phyloP scores from a whole-genome alignment of 306 rosid genomes.

The Cucurbita ficifolia region DNA sequence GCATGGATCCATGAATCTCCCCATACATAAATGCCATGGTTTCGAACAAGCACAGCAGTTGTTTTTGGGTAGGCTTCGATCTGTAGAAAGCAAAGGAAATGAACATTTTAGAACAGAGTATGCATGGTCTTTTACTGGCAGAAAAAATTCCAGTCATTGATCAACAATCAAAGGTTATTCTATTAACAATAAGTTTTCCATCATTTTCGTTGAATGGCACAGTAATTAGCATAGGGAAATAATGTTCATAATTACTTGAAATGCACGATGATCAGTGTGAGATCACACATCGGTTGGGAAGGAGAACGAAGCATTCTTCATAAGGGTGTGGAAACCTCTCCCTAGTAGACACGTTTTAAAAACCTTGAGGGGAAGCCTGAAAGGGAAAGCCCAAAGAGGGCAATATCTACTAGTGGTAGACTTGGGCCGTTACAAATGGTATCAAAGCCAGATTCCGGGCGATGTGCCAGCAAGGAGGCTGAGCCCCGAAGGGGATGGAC shows the following conservation, averaged over 20 bases:
- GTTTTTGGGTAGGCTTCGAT: conserved; percentile 88
- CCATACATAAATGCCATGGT: conserved; percentile 89
- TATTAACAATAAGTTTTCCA: background rate
- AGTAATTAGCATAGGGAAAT: background rate
- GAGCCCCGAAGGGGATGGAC: too few relatives aligned
- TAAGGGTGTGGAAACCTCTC: too few relatives aligned
- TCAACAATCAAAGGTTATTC: background rate
- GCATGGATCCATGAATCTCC: conserved; percentile 95
- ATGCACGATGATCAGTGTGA: background rate
- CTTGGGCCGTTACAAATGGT: too few relatives aligned
- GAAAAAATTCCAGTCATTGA: background rate
- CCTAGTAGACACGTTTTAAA: too few relatives aligned
- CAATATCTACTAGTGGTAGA: too few relatives aligned
- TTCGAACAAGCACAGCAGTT: conserved; percentile 97
- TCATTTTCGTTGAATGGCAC: background rate
- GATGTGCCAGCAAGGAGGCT: too few relatives aligned
- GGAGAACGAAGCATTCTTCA: too few relatives aligned
- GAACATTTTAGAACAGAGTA: background rate
- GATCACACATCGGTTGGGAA: too few relatives aligned
- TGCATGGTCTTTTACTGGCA: background rate
- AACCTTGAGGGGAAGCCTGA: too few relatives aligned
- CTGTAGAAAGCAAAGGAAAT: conserved; percentile 21
- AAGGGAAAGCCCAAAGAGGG: too few relatives aligned
- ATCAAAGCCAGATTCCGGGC: too few relatives aligned
- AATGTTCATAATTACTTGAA: background rate